Evolutionary conservation across 352 stramenopile genomes (phyloP).

Genomic region (Aphanomyces invadans): DNA sequence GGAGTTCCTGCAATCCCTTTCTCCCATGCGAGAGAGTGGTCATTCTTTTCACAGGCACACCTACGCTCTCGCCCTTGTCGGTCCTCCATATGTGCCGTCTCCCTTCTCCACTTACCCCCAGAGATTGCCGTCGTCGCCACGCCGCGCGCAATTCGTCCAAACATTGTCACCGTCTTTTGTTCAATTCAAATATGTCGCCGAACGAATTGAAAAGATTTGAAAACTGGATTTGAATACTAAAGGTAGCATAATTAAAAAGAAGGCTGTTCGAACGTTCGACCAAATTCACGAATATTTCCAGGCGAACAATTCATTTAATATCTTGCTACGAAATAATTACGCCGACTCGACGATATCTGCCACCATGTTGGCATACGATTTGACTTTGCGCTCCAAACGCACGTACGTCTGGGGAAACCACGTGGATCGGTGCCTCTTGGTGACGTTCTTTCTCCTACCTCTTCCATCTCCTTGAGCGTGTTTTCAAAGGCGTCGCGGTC

Average conservation of each 20-base stretch:
- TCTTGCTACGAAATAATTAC: neutral
- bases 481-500: conserved; percentile 13
- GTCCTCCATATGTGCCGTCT: neutral
- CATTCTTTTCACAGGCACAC: neutral
- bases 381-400: conserved; percentile 11
- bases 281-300: no score
- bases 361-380: conserved; percentile 5
- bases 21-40: conserved; percentile 14
- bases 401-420: conserved; percentile 14
- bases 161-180: neutral
- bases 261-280: neutral
- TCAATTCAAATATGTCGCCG: neutral
- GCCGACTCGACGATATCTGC: neutral
- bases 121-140: neutral
- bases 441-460: neutral
- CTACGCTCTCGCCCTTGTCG: neutral
- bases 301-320: no score
- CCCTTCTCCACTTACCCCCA: neutral
- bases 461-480: conserved; percentile 22
- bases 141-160: neutral
- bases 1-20: conserved; percentile 21
- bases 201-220: neutral
- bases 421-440: neutral
- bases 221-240: neutral
- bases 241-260: neutral